phyloP scores from a whole-genome alignment of 2,329 filamentous ascomycete species.

The Colletotrichum sublineola region DNA sequence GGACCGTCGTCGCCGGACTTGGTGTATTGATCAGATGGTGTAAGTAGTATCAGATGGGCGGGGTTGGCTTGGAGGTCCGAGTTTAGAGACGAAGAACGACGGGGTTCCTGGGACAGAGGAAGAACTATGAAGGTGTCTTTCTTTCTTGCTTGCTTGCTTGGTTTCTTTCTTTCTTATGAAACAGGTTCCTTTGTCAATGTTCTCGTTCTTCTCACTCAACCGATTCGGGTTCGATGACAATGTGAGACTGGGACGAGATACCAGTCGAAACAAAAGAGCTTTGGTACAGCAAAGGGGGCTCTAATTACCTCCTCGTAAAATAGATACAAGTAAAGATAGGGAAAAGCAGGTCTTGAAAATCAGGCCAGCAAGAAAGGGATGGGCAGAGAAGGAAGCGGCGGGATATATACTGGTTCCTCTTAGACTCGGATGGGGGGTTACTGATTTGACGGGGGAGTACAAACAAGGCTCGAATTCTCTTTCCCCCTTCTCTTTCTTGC shows the following conservation, averaged over 20 bases:
- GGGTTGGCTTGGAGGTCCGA: neutral
- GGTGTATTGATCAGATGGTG: neutral
- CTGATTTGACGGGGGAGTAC: slow-evolving; percentile 18
- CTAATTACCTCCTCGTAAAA: neutral
- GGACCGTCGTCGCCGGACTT: neutral
- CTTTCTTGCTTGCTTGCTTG: neutral
- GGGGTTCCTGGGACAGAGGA: neutral
- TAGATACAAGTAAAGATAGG: slow-evolving; percentile 6
- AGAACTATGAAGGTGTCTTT: neutral
- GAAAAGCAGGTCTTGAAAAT: slow-evolving; percentile 31
- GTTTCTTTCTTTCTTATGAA: neutral
- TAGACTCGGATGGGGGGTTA: neutral
- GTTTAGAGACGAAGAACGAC: neutral
- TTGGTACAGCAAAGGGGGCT: slow-evolving; percentile 1
- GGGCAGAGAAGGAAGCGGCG: slow-evolving; percentile 1
- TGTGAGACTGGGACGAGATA: neutral
- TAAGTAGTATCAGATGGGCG: neutral
- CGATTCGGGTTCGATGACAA: neutral
- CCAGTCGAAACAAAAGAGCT: slow-evolving; percentile 6
- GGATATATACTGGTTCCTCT: slow-evolving; percentile 32
- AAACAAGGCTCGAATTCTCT: neutral
- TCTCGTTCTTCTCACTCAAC: neutral
- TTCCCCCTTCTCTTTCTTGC: neutral
- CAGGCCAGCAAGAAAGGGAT: slow-evolving; percentile 27
- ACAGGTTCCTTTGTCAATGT: neutral